Conservation (phyloP, 2,329 filamentous ascomycete genomes). For the Botryotinia calthae region DNA sequence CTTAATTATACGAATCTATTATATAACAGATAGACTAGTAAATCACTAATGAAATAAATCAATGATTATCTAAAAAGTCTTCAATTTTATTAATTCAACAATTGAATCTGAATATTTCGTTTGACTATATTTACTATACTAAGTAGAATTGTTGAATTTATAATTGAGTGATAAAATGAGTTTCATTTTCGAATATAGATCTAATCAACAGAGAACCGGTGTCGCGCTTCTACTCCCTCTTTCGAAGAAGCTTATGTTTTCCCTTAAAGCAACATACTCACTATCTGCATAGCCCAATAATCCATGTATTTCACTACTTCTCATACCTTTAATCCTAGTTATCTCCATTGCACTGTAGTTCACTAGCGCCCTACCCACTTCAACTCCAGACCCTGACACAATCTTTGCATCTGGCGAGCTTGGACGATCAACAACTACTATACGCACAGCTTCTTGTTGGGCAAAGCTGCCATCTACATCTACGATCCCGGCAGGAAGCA, state of each 20-base stretch:
- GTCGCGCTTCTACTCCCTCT: constrained; percentile 35
- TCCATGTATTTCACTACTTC: constrained; percentile 75
- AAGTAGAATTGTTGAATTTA: background rate
- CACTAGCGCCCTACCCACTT: constrained; percentile 85
- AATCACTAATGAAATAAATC: too few species aligned
- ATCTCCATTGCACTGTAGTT: constrained; percentile 93
- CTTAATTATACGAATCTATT: too few species aligned
- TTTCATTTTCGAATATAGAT: background rate
- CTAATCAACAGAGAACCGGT: background rate
- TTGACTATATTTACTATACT: background rate
- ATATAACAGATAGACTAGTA: too few species aligned
- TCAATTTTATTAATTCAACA: too few species aligned
- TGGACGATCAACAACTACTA: constrained; percentile 71
- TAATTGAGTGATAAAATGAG: background rate
- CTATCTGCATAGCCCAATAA: constrained; percentile 89
- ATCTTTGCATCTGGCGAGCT: constrained; percentile 43
- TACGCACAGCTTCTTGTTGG: constrained; percentile 86
- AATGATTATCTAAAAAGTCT: too few species aligned
- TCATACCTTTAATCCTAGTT: constrained; percentile 74
- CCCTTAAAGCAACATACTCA: constrained; percentile 86
- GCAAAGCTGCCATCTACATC: constrained; percentile 85
- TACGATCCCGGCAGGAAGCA: constrained; percentile 87
- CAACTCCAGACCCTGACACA: constrained; percentile 54
- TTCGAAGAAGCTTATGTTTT: constrained; percentile 72
- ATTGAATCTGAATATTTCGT: background rate